These are phyloP conservation scores for Shiraia sp. DNA, from an alignment of 2,329 filamentous ascomycete genomes.

Conservation along the genomic window DNA sequence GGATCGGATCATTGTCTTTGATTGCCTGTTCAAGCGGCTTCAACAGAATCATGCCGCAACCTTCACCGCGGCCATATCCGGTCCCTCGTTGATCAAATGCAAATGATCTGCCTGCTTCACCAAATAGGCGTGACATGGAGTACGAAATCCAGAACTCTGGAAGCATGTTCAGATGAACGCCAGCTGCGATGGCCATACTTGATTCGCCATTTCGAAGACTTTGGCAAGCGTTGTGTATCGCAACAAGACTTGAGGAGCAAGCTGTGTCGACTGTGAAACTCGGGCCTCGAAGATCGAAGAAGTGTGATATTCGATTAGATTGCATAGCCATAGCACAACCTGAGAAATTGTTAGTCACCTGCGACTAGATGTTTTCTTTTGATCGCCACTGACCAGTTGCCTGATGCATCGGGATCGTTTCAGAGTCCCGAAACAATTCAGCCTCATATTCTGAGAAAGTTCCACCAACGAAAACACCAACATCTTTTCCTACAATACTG, in stretches of 20 bases:
- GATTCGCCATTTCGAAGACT: constrained; percentile 29
- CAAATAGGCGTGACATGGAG: constrained; percentile 27
- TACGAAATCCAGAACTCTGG: constrained; percentile 31
- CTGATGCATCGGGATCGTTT: constrained; percentile 32
- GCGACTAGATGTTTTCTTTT: not conserved
- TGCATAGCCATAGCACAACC: constrained; percentile 29
- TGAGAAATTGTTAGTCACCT: not conserved
- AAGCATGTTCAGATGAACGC: constrained; percentile 23
- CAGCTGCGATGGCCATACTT: constrained; percentile 29
- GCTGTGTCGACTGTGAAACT: constrained; percentile 39
- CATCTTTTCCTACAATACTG: constrained; percentile 29
- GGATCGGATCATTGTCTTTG: constrained; percentile 58
- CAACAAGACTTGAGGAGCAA: constrained; percentile 34
- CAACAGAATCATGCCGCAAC: constrained; percentile 61
- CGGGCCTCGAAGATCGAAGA: constrained; percentile 37
- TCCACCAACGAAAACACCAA: constrained; percentile 31
- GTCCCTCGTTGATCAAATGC: constrained; percentile 56
- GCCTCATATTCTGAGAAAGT: constrained; percentile 29
- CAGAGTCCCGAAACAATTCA: constrained; percentile 25
- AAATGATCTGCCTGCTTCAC: constrained; percentile 33
- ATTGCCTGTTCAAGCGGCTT: constrained; percentile 63
- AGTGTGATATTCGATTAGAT: constrained; percentile 35
- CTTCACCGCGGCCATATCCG: constrained; percentile 69
- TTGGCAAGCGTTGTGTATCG: constrained; percentile 34
- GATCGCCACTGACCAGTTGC: constrained; percentile 21